Conservation (phyloP, 2,329 filamentous ascomycete genomes). For the Fusarium cyanostomum region DNA sequence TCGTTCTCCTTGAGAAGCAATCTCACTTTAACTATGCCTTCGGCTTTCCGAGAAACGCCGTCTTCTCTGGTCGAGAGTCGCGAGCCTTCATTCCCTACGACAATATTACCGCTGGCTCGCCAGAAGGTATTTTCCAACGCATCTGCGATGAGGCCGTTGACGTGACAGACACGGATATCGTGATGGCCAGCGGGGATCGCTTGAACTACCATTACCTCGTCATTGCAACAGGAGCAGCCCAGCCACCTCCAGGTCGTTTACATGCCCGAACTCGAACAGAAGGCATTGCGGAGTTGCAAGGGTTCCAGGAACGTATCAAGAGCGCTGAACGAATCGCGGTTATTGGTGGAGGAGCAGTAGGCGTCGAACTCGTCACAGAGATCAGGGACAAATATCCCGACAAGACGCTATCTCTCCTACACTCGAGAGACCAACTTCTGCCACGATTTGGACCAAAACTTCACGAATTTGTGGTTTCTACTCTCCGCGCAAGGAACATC, state of each 20-base stretch:
- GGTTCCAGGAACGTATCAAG: not conserved
- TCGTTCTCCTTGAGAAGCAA: constrained; percentile 25
- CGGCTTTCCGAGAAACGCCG: constrained; percentile 20
- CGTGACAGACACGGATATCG: not conserved
- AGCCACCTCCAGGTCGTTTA: constrained; percentile 24
- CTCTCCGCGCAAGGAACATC: not conserved
- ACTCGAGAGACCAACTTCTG: constrained; percentile 19
- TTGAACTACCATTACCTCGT: constrained; percentile 19
- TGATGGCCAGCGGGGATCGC: not conserved
- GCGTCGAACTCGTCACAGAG: constrained; percentile 17
- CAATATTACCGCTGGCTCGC: constrained; percentile 2
- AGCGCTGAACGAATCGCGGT: constrained; percentile 3
- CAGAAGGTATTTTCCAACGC: constrained; percentile 12
- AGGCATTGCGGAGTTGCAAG: constrained; percentile 7
- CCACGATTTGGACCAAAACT: constrained; percentile 23
- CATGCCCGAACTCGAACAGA: not conserved
- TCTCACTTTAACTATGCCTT: constrained; percentile 31
- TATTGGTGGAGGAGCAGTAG: constrained; percentile 25
- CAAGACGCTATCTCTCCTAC: constrained; percentile 14
- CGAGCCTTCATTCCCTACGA: constrained; percentile 17
- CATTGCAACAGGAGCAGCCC: constrained; percentile 24
- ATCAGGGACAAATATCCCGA: constrained; percentile 13
- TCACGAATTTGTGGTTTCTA: not conserved
- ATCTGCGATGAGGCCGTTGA: constrained; percentile 7
- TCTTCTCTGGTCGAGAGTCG: constrained; percentile 7